phyloP scores from a whole-genome alignment of 1,284 basidiomycete species.

The Leccinum pachyderme region DNA sequence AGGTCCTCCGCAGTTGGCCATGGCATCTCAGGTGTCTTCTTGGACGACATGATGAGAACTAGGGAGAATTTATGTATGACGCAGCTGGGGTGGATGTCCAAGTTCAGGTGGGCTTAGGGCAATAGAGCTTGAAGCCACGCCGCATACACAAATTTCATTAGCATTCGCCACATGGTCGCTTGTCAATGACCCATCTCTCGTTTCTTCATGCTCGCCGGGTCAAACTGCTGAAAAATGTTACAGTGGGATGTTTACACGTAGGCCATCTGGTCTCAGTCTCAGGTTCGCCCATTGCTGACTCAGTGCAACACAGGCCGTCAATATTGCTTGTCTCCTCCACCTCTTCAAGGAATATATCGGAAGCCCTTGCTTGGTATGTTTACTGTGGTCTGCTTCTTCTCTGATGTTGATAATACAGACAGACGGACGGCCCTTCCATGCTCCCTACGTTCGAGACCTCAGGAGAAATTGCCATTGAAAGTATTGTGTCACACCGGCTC shows the following conservation, averaged over 20 bases:
- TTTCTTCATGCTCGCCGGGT: slow-evolving; percentile 11
- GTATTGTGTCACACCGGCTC: slow-evolving; percentile 55
- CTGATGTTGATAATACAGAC: neutral
- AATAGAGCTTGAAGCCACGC: neutral
- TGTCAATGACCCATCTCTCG: slow-evolving; percentile 20
- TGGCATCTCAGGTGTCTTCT: slow-evolving; percentile 8
- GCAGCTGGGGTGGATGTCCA: neutral
- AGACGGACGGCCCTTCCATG: slow-evolving; percentile 84
- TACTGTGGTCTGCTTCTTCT: neutral
- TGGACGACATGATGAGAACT: slow-evolving; percentile 19
- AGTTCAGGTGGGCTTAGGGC: neutral
- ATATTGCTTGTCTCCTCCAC: slow-evolving; percentile 53
- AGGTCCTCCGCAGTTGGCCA: slow-evolving; percentile 28
- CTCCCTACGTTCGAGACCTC: slow-evolving; percentile 70
- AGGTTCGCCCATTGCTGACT: slow-evolving; percentile 5
- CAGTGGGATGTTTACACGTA: slow-evolving; percentile 32
- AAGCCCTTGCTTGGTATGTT: slow-evolving; percentile 48
- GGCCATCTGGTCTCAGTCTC: slow-evolving; percentile 1
- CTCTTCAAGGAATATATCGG: slow-evolving; percentile 61
- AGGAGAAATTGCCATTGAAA: slow-evolving; percentile 65
- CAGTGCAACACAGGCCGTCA: slow-evolving; percentile 41
- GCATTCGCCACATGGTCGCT: neutral
- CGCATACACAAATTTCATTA: neutral
- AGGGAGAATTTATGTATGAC: neutral
- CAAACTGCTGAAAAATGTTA: slow-evolving; percentile 21